These are phyloP conservation scores for Noccaea caerulescens DNA, from an alignment of 345 rosid genomes.

Conservation along the genomic window DNA sequence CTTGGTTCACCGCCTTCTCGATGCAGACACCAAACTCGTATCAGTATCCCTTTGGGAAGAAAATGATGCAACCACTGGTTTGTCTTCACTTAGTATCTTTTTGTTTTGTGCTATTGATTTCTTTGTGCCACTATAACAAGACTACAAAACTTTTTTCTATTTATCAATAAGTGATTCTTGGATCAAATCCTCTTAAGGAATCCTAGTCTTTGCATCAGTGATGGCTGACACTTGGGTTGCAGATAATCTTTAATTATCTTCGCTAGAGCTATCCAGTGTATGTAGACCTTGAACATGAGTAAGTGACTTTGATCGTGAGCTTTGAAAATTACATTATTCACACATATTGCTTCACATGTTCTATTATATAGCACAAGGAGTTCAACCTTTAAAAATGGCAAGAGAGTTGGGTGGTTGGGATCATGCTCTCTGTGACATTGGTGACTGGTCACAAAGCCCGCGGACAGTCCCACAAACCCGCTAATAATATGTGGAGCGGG, in stretches of 20 bases:
- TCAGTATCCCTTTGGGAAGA: conserved; percentile 96
- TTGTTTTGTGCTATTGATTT: neutral
- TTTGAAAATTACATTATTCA: conserved; percentile 19
- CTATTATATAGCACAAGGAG: conserved; percentile 57
- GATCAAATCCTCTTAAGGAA: conserved; percentile 65
- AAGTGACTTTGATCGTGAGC: conserved; percentile 20
- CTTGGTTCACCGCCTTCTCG: conserved; percentile 99
- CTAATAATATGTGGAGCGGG: too few species aligned
- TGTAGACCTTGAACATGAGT: conserved; percentile 22
- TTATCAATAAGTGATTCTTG: conserved; percentile 17
- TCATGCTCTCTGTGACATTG: conserved; percentile 96
- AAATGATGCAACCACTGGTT: conserved; percentile 98
- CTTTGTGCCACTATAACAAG: conserved; percentile 6
- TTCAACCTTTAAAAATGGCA: conserved; percentile 68
- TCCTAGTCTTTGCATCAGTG: conserved; percentile 98
- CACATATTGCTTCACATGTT: conserved; percentile 33
- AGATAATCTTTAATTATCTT: conserved; percentile 88
- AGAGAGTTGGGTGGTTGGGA: conserved; percentile 92
- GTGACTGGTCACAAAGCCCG: too few species aligned
- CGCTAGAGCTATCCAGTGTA: conserved; percentile 73
- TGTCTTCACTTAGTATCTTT: neutral
- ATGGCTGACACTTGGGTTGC: conserved; percentile 99
- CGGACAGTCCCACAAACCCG: too few species aligned
- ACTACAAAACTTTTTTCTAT: neutral
- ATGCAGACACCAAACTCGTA: conserved; percentile 96